Percentiles rank a stretch among this genome's conserved stretches.
phyloP scores from a whole-genome alignment of 768 basidiomycete species.

The Calocybe indica region DNA sequence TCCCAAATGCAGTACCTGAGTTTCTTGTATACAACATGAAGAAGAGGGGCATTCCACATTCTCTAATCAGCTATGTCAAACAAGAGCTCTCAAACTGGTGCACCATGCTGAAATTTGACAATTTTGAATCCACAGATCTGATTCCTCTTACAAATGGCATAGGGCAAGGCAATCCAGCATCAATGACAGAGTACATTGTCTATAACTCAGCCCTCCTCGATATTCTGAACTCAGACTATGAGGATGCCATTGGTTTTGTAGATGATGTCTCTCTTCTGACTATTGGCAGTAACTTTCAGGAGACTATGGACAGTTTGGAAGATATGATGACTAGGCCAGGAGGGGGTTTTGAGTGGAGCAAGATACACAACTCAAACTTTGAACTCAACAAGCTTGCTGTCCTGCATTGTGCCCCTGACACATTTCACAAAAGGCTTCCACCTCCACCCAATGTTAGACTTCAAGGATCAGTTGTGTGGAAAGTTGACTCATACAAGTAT shows the following conservation, averaged over 20 bases:
- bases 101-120: slow-evolving; percentile 20
- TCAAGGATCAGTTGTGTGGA: no score
- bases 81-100: slow-evolving; percentile 9
- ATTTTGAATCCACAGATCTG: slow-evolving; percentile 12
- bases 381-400: background rate
- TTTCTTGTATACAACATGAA: slow-evolving; percentile 17
- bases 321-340: slow-evolving; percentile 8
- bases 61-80: slow-evolving; percentile 9
- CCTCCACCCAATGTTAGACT: no score
- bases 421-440: no score
- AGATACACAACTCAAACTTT: background rate
- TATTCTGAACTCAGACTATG: slow-evolving; percentile 1
- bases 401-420: background rate
- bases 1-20: slow-evolving; percentile 15
- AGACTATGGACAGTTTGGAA: slow-evolving; percentile 1
- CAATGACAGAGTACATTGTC: slow-evolving; percentile 17
- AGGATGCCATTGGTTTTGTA: slow-evolving; percentile 9
- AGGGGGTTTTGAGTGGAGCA: background rate
- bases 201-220: slow-evolving; percentile 17
- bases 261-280: slow-evolving; percentile 10
- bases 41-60: slow-evolving; percentile 13
- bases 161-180: slow-evolving; percentile 20
- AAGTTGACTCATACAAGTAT: no score
- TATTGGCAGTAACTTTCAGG: slow-evolving; percentile 2
- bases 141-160: slow-evolving; percentile 15